Conservation (phyloP, 805 yeast genomes). For the Candida corydali region DNA sequence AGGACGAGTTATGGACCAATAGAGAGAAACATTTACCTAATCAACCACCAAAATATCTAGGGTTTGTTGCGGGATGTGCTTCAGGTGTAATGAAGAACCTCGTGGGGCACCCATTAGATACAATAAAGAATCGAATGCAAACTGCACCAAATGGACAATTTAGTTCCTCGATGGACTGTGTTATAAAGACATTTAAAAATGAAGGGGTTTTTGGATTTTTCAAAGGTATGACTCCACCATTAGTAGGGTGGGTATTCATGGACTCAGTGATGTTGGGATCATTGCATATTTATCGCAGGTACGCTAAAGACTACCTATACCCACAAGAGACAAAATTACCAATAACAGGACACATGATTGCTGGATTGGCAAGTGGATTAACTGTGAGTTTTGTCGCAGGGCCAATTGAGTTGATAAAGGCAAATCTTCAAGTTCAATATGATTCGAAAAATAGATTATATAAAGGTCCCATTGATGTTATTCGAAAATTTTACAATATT, state of each 20-base stretch:
- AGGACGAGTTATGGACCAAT: conserved; percentile 17
- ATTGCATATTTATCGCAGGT: conserved; percentile 68
- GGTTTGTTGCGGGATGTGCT: conserved; percentile 85
- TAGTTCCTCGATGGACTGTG: conserved; percentile 81
- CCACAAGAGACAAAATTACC: conserved; percentile 63
- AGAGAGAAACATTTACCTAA: conserved; percentile 13
- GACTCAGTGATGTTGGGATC: conserved; percentile 90
- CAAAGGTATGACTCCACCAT: conserved; percentile 89
- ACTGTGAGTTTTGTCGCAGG: conserved; percentile 96
- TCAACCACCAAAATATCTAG: conserved; percentile 54
- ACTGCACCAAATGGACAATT: conserved; percentile 58
- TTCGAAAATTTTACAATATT: conserved; percentile 49
- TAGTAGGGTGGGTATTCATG: conserved; percentile 92
- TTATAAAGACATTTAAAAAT: conserved; percentile 59
- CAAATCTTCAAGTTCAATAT: conserved; percentile 85
- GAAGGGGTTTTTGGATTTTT: conserved; percentile 82
- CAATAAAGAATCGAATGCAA: conserved; percentile 82
- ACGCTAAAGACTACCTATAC: conserved; percentile 62
- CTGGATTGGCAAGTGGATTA: conserved; percentile 83
- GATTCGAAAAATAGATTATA: conserved; percentile 66
- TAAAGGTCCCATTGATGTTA: conserved; percentile 79
- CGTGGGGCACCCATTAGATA: conserved; percentile 93
- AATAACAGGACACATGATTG: conserved; percentile 66
- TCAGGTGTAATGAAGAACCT: conserved; percentile 84
- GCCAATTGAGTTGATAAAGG: conserved; percentile 86